Base-by-base conservation (phyloP, 2,329 filamentous ascomycete species). In the Botryotinia calthae region DNA sequence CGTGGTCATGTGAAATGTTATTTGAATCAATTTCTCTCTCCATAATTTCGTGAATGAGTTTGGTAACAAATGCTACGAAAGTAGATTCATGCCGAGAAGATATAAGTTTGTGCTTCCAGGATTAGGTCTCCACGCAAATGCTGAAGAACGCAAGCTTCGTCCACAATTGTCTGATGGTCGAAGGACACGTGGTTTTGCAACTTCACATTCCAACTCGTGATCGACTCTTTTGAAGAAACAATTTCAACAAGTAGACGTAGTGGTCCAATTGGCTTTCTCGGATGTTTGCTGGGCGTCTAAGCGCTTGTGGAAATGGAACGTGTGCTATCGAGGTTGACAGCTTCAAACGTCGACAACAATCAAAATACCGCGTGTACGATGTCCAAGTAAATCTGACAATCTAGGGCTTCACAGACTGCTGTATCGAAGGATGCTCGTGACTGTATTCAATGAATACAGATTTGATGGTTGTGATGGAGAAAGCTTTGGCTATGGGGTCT, bases 121-220 rank as follows among this genome's bases (percentile, higher is more conserved):
- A 37, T n/a, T 25, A 56, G n/a, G n/a, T 51, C 34, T 54, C 5
- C 20, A 42, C 34, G 34, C 34, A 56, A 10, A 42, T 67, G 25
- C 8, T 51, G 40, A n/a, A 51, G 44, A 51, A 22, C 63, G 25
- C 22, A 66, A 31, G 44, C 44, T 31, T 66, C 4, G 63, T 51
- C 63, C 28, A 51, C 63, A 66, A 46, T 20, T 51, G 14, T 40
- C 31, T 48, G 44, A 37, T 31, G 2, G 28, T n/a, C 59, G 22
- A 42, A 62, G 48, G 48, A 67, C 48, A 67, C 65, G 65, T 67
- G 34, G 51, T 67, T 67, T 42, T 18, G 48, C n/a, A 42, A 56
- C 18, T 67, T 42, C 5, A 25, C 28, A 42, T 25, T 22, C 25
- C 6, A 31, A 18, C n/a, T 56, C 10, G 34, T 28, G 3, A 42